Evolutionary conservation across 768 basidiomycete genomes (phyloP), one percentile per base, ranked within the genome.

Genomic region (Hygrophorus pudorinus): DNA sequence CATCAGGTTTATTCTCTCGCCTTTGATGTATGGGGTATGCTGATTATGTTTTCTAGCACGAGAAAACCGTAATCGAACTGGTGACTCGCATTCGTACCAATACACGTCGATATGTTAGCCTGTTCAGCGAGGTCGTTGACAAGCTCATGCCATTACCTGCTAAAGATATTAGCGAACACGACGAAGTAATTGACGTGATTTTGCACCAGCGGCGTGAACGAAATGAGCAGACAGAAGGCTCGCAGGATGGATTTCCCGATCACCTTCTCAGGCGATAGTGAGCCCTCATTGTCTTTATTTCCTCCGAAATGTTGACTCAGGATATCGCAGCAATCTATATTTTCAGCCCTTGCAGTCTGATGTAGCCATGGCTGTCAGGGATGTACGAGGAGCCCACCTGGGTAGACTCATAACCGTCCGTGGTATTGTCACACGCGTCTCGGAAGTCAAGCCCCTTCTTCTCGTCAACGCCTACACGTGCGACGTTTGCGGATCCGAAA

Each of bases 381-480:
- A 94, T 36, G 90, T 98, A 35, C 84, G 79, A 52, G 88, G 92
- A 11, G 55, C 65, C 6, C 82, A 90, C 49, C 75, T 98, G n/a
- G 96, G 96, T 38, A 82, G 76, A 50, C 71, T 98, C 47, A 94
- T 99, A 60, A 98, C 91, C 28, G 88, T 94, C 51, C 87, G 93
- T 33, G 96, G 96, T 44, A 98, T 99, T 53, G 91, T 98, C 42
- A 99, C 92, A 24, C 91, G 96, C 49, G 92, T 99, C 3, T 97
- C 93, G 2, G 96, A 98, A 68, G 96, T 99, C 59, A 98, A 98
- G 59, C 96, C 96, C 8, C 79, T 98, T 13, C 76, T 99, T 11
- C 84, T 89, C 58, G 92, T 98, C 56, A 96, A 94, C 63, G 96
- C 94, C 24, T 99, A 98, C 63, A 93, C 91, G 0, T 98, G 96